A percentile compares a stretch with the other conserved stretches of the same genome.
Evolutionary conservation across 495 filamentous ascomycete genomes (phyloP).

Genomic region (Xeromyces bisporus): DNA sequence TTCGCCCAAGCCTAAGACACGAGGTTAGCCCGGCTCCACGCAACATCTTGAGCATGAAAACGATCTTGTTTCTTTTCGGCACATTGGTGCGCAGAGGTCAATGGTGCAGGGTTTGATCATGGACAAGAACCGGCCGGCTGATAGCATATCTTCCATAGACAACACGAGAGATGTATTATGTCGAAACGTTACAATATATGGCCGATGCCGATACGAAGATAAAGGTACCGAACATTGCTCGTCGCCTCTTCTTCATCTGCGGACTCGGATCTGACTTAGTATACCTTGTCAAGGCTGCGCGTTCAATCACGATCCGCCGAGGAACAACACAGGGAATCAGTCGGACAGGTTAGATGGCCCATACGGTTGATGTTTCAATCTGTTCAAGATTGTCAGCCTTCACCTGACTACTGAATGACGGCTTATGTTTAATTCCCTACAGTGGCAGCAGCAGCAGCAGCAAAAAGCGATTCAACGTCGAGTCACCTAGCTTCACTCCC

Average conservation of each 20-base stretch:
- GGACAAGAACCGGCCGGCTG: background rate
- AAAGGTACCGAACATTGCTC: slow-evolving; percentile 33
- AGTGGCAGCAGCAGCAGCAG: slow-evolving; percentile 18
- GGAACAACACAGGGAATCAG: slow-evolving; percentile 32
- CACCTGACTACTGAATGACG: no score
- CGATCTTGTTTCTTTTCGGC: no score
- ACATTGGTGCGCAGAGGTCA: no score
- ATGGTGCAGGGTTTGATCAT: no score
- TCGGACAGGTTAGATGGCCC: slow-evolving; percentile 36
- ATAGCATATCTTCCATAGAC: slow-evolving; percentile 20
- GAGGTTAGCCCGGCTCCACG: slow-evolving; percentile 30
- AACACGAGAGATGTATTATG: slow-evolving; percentile 76
- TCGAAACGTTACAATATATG: slow-evolving; percentile 87
- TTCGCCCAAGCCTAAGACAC: slow-evolving; percentile 46
- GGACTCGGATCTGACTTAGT: slow-evolving; percentile 9
- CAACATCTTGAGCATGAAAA: slow-evolving; percentile 4
- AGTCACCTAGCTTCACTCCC: slow-evolving; percentile 90
- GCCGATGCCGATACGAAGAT: slow-evolving; percentile 81
- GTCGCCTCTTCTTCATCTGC: slow-evolving; percentile 1
- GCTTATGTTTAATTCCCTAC: slow-evolving; percentile 1
- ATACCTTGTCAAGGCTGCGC: slow-evolving; percentile 44
- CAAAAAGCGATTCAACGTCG: slow-evolving; percentile 82
- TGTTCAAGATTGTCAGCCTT: no score
- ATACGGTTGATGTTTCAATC: no score
- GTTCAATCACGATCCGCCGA: slow-evolving; percentile 74